Percentiles rank a stretch among this genome's conserved stretches.
These are phyloP conservation scores for Colletotrichum acutatum DNA, from an alignment of 2,329 filamentous ascomycete genomes.

Conservation along the genomic window DNA sequence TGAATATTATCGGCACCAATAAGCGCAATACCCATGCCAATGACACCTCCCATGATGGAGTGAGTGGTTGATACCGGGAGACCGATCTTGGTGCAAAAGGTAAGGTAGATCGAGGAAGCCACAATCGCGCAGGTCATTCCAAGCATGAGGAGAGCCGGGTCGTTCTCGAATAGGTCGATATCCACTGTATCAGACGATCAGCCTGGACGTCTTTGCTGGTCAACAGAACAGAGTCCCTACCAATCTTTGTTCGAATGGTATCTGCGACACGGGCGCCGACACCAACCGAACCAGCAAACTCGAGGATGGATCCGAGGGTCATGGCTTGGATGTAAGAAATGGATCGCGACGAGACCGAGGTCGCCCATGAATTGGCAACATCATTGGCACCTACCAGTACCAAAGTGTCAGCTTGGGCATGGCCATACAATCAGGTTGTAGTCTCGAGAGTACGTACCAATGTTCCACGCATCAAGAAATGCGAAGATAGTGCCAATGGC, in stretches of 20 bases:
- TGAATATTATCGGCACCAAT: constrained; percentile 52
- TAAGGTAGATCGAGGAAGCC: constrained; percentile 53
- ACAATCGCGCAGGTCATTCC: constrained; percentile 52
- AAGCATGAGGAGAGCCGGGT: constrained; percentile 54
- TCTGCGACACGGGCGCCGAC: constrained; percentile 59
- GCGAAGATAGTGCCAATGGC: constrained; percentile 74
- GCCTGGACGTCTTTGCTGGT: background rate
- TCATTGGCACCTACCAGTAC: constrained; percentile 51
- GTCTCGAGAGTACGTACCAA: constrained; percentile 52
- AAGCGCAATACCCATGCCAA: constrained; percentile 57
- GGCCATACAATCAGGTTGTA: rapidly evolving
- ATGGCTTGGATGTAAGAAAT: constrained; percentile 61
- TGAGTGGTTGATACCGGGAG: constrained; percentile 57
- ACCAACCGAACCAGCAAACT: constrained; percentile 59
- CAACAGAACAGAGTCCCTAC: background rate
- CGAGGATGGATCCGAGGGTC: constrained; percentile 57
- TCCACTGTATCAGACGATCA: constrained; percentile 47
- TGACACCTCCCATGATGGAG: constrained; percentile 55
- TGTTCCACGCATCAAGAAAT: constrained; percentile 75
- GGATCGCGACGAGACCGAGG: constrained; percentile 70
- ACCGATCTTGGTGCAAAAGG: constrained; percentile 48
- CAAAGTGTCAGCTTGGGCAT: background rate
- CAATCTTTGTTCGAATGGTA: constrained; percentile 55
- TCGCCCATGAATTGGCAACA: constrained; percentile 73
- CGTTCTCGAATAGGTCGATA: constrained; percentile 49